A percentile compares a stretch with the other conserved stretches of the same genome.
These are phyloP conservation scores for Plasmodium sp. DNA, from an alignment of 169 alveolate species.

Conservation along the genomic window DNA sequence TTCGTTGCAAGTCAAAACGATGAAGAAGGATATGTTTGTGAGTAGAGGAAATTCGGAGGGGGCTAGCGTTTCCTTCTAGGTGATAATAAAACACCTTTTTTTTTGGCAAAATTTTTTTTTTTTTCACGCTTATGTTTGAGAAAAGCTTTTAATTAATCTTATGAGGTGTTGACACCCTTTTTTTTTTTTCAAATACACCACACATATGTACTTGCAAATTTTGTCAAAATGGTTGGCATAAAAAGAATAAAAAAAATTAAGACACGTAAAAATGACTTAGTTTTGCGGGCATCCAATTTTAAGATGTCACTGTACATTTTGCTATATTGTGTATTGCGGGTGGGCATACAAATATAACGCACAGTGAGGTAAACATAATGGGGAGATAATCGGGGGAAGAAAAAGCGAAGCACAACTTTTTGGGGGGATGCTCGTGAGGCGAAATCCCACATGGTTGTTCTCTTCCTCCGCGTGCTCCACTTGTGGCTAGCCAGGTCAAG, in stretches of 20 bases:
- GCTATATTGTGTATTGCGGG: neutral
- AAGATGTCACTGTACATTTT: neutral
- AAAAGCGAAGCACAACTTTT: neutral
- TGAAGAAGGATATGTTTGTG: slow-evolving; percentile 75
- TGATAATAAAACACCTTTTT: neutral
- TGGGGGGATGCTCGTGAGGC: neutral
- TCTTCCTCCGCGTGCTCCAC: neutral
- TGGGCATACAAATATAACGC: neutral
- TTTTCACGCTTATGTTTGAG: neutral
- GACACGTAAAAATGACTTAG: neutral
- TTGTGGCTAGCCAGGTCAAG: neutral
- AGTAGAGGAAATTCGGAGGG: slow-evolving; percentile 77
- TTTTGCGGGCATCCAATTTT: neutral
- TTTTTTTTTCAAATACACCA: neutral
- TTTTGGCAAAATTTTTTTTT: neutral
- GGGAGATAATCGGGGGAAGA: neutral
- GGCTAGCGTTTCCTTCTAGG: slow-evolving; percentile 75
- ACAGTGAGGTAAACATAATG: neutral
- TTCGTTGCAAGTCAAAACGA: slow-evolving; percentile 74
- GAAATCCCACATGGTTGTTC: neutral
- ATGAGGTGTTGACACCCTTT: neutral
- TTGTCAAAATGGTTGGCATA: neutral
- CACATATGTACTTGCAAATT: neutral
- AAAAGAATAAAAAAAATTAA: neutral
- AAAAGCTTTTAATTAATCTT: slow-evolving; percentile 39